Conservation (phyloP, 192 early-diverging fungal genomes). For the Allomyces javanicus region DNA sequence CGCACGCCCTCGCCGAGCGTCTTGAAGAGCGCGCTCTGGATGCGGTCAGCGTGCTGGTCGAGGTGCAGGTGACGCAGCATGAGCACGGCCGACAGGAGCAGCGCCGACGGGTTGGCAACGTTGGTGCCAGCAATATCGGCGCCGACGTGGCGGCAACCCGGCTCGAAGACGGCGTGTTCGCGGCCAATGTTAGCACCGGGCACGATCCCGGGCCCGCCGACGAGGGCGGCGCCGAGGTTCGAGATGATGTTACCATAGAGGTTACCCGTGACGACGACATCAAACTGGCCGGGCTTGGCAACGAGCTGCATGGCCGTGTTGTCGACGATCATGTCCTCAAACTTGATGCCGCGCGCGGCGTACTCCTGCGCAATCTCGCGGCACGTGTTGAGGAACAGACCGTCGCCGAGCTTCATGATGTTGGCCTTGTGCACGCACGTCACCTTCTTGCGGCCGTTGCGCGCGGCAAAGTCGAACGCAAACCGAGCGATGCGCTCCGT, state of each 20-base stretch:
- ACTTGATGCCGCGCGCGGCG: slow-evolving; percentile 66
- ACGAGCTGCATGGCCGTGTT: slow-evolving; percentile 99
- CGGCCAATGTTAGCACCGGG: slow-evolving; percentile 96
- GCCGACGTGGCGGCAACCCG: slow-evolving; percentile 95
- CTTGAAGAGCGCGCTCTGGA: slow-evolving; percentile 73
- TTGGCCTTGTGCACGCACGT: slow-evolving; percentile 99
- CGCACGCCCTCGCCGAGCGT: slow-evolving; percentile 57
- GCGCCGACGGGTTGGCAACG: slow-evolving; percentile 85
- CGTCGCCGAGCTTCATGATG: slow-evolving; percentile 99
- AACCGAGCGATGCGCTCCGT: slow-evolving; percentile 97
- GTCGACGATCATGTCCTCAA: slow-evolving; percentile 99
- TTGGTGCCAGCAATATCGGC: slow-evolving; percentile 87
- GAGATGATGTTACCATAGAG: slow-evolving; percentile 98
- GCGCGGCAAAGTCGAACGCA: slow-evolving; percentile 96
- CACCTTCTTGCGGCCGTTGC: slow-evolving; percentile 94
- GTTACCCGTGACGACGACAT: slow-evolving; percentile 99
- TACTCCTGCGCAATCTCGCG: slow-evolving; percentile 91
- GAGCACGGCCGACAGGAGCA: slow-evolving; percentile 81
- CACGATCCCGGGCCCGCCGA: slow-evolving; percentile 88
- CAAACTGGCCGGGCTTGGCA: slow-evolving; percentile 89
- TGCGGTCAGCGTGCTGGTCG: slow-evolving; percentile 71
- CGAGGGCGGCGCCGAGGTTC: slow-evolving; percentile 91
- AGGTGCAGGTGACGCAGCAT: slow-evolving; percentile 91
- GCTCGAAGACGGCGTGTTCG: slow-evolving; percentile 95
- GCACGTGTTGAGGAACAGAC: slow-evolving; percentile 91